phyloP scores from a whole-genome alignment of 2,329 filamentous ascomycete genomes.

The Pseudogymnoascus sp. region DNA sequence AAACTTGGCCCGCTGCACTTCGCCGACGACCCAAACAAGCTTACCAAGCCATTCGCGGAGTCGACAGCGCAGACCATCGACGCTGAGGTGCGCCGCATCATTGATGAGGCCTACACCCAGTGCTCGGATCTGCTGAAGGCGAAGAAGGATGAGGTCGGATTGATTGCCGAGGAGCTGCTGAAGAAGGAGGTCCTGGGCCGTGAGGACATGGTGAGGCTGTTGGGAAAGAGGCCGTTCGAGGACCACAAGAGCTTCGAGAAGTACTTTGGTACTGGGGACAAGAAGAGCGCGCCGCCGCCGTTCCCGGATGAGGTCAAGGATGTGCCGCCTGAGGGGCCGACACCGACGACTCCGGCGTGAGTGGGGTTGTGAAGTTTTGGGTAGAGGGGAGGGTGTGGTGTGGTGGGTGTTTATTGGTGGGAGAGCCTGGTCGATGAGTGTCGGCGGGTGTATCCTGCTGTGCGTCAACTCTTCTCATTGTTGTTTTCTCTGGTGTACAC shows the following conservation, averaged over 20 bases:
- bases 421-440: background rate
- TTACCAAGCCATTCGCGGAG: slow-evolving; percentile 95
- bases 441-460: background rate
- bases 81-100: slow-evolving; percentile 80
- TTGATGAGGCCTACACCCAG: slow-evolving; percentile 87
- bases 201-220: slow-evolving; percentile 84
- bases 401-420: background rate
- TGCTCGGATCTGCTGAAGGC: slow-evolving; percentile 76
- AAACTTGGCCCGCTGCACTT: slow-evolving; percentile 93
- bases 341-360: background rate
- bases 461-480: slow-evolving; percentile 9
- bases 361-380: background rate
- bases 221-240: slow-evolving; percentile 77
- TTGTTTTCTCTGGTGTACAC: slow-evolving; percentile 5
- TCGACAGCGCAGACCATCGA: slow-evolving; percentile 90
- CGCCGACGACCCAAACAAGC: slow-evolving; percentile 70
- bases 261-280: slow-evolving; percentile 69
- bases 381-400: background rate
- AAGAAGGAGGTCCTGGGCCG: slow-evolving; percentile 84
- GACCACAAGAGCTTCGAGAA: slow-evolving; percentile 84
- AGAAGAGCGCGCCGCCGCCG: slow-evolving; percentile 53
- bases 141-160: slow-evolving; percentile 81
- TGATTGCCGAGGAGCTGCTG: slow-evolving; percentile 89
- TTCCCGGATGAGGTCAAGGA: background rate
- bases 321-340: background rate